Base-by-base conservation (phyloP, 495 filamentous ascomycete species). In the Articulospora tetracladia region DNA sequence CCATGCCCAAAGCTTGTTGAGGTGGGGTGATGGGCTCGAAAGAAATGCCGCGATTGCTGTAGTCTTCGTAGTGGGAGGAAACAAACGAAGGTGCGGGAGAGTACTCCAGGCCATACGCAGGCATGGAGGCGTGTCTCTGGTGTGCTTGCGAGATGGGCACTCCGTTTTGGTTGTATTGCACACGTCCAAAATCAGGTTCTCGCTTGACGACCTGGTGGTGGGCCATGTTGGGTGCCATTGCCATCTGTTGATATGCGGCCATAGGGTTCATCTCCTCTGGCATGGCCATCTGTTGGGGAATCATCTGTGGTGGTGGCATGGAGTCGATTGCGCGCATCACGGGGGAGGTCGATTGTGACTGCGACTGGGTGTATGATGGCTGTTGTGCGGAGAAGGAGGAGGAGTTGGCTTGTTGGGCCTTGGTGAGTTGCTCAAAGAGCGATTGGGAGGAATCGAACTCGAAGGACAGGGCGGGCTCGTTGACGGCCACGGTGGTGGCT, bases 361-460 rank as follows among this genome's bases (percentile, higher is more conserved):
- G 84, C 15, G 66, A 49, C 52, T 68, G 66, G 70, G 89, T 84
- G 80, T 86, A 93, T 73, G 88, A 85, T 69, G 89, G 84, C 70
- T 93, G 78, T 66, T 83, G 91, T 62, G 88, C 89, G 77, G 85
- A 90, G 81, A 97, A 97, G 25, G 93, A 95, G 24, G 93, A 97
- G 32, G 92, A 90, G 76, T 94, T 98, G 71, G 92, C 92, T 83
- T 98, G 95, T 77, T 98, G 95, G 30, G 93, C 92, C 79, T 98
- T 98, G 67, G 94, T 98, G 82, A 98, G 89, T 77, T 98, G 95
- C 81, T 98, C 94, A 75, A 96, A 98, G 57, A 98, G 84, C 64
- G 94, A 97, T 76, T 98, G 94, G 41, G 95, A 98, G 56, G 94
- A 97, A 76, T 98, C 94, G 74, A 97, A 98, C 75, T 98, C 92